A percentile compares a stretch with the other conserved stretches of the same genome.
These are phyloP conservation scores for Cystobasidium onofrii DNA, from an alignment of 768 basidiomycete genomes.

Conservation along the genomic window DNA sequence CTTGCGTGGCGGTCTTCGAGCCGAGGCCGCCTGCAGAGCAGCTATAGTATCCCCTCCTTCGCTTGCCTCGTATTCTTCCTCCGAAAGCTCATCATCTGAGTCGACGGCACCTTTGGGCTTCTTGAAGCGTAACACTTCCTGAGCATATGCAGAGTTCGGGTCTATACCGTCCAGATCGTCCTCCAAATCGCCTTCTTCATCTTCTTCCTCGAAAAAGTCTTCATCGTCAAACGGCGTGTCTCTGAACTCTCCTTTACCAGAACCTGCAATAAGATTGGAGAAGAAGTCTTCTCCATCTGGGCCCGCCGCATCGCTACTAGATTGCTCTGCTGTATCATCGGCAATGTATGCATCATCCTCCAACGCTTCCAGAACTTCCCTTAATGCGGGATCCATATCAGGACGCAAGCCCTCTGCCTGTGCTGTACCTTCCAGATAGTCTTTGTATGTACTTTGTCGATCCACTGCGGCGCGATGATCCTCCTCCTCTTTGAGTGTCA, in stretches of 20 bases:
- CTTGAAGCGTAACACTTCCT: conserved; percentile 33
- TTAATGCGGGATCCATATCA: conserved; percentile 89
- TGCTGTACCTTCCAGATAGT: conserved; percentile 61
- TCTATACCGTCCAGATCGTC: conserved; percentile 53
- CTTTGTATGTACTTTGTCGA: conserved; percentile 63
- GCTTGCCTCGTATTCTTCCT: conserved; percentile 51
- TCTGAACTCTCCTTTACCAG: conserved; percentile 33
- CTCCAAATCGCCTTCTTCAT: conserved; percentile 41
- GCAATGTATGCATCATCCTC: conserved; percentile 88
- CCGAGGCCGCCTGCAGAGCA: conserved; percentile 65
- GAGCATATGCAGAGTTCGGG: conserved; percentile 60
- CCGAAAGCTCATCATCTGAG: conserved; percentile 49
- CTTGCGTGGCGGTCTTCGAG: conserved; percentile 59
- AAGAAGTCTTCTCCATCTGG: conserved; percentile 54
- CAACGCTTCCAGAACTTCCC: conserved; percentile 84
- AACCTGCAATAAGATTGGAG: conserved; percentile 34
- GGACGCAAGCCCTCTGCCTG: conserved; percentile 67
- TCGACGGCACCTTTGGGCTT: conserved; percentile 41
- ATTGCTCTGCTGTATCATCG: conserved; percentile 65
- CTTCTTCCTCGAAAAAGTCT: conserved; percentile 43
- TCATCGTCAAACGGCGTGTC: conserved; percentile 50
- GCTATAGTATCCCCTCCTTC: conserved; percentile 77
- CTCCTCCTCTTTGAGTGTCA: conserved; percentile 48
- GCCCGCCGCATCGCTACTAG: conserved; percentile 62
- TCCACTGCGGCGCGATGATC: conserved; percentile 48